A percentile compares a stretch with the other conserved stretches of the same genome.
These are phyloP conservation scores for Lachancea fermentati DNA, from an alignment of 805 yeast genomes.

Conservation along the genomic window DNA sequence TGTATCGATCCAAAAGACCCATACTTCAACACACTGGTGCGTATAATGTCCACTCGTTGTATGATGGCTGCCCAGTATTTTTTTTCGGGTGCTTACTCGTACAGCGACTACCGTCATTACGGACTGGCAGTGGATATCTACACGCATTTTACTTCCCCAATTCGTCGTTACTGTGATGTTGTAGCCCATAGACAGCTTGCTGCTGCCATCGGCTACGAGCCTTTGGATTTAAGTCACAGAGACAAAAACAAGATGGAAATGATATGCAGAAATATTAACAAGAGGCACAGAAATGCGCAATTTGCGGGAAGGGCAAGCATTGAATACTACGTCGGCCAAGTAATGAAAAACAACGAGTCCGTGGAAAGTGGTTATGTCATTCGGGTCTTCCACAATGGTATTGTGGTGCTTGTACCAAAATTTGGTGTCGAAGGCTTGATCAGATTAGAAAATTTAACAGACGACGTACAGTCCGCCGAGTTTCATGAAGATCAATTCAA, in stretches of 20 bases:
- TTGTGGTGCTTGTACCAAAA: slow-evolving; percentile 89
- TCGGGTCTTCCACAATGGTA: slow-evolving; percentile 89
- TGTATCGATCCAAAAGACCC: slow-evolving; percentile 80
- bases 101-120: slow-evolving; percentile 90
- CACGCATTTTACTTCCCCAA: slow-evolving; percentile 98
- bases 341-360: slow-evolving; percentile 77
- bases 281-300: slow-evolving; percentile 95
- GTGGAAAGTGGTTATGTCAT: slow-evolving; percentile 86
- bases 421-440: slow-evolving; percentile 95
- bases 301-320: slow-evolving; percentile 98
- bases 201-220: slow-evolving; percentile 95
- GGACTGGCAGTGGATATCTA: slow-evolving; percentile 97
- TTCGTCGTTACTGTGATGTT: slow-evolving; percentile 95
- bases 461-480: slow-evolving; percentile 54
- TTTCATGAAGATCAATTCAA: slow-evolving; percentile 77
- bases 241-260: slow-evolving; percentile 87
- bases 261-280: slow-evolving; percentile 83
- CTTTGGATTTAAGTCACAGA: slow-evolving; percentile 71
- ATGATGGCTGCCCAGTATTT: slow-evolving; percentile 99
- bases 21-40: slow-evolving; percentile 84
- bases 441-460: slow-evolving; percentile 65
- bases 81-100: slow-evolving; percentile 82
- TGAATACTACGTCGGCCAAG: slow-evolving; percentile 97
- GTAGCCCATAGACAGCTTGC: slow-evolving; percentile 97
- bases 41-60: slow-evolving; percentile 97